Conservation (phyloP, 2,329 filamentous ascomycete species). For the Sarocladium kiliense region DNA sequence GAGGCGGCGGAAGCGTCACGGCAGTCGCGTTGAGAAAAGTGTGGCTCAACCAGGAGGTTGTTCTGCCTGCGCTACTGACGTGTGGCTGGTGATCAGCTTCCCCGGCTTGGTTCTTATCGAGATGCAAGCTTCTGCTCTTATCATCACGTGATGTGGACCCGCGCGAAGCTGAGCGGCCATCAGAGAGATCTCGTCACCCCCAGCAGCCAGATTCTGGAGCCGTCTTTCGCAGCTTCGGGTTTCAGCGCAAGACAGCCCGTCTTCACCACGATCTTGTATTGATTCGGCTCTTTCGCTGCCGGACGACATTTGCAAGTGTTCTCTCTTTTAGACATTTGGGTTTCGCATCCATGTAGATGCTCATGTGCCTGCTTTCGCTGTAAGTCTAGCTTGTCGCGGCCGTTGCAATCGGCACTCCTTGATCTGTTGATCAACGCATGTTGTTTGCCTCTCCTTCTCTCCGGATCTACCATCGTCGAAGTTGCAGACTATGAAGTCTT, state of each 20-base stretch:
- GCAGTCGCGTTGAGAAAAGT: slow-evolving; percentile 1
- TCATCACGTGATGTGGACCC: neutral
- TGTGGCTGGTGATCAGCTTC: neutral
- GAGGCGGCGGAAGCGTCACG: neutral
- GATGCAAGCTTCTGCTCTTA: neutral
- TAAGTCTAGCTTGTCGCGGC: slow-evolving; percentile 6
- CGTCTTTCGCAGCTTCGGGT: slow-evolving; percentile 7
- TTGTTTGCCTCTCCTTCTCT: neutral
- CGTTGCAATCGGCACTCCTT: neutral
- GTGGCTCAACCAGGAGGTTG: neutral
- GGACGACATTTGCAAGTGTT: neutral
- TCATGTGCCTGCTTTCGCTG: slow-evolving; percentile 3
- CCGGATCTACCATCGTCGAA: neutral
- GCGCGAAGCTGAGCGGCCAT: neutral
- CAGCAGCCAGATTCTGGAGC: slow-evolving; percentile 8
- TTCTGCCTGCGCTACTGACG: neutral
- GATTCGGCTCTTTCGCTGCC: neutral
- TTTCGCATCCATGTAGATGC: slow-evolving; percentile 8
- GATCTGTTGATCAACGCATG: neutral
- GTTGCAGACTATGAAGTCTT: neutral
- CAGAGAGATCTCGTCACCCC: slow-evolving; percentile 8
- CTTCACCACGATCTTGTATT: neutral
- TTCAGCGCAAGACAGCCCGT: neutral
- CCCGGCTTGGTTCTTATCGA: neutral
- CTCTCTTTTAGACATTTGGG: neutral